A percentile compares a stretch with the other conserved stretches of the same genome.
Evolutionary conservation across 2,329 filamentous ascomycete species (phyloP).

Genomic region (Trichoderma sp.): DNA sequence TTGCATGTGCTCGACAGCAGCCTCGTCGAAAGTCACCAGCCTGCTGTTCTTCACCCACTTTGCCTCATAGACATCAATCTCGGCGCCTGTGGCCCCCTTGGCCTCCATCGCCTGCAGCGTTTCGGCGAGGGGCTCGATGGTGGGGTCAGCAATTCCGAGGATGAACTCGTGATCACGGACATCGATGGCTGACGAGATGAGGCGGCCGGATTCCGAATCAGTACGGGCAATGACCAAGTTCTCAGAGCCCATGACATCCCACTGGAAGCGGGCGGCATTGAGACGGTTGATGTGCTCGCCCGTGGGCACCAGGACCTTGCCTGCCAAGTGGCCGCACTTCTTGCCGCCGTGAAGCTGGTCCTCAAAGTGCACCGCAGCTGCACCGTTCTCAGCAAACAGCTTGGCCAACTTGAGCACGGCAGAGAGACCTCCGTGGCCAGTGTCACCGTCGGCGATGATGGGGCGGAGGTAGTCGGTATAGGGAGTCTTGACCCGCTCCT

Average conservation of each 20-base stretch:
- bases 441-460: conserved; percentile 95
- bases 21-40: conserved; percentile 90
- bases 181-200: conserved; percentile 89
- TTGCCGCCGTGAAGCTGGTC: conserved; percentile 98
- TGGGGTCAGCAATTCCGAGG: conserved; percentile 74
- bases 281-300: conserved; percentile 97
- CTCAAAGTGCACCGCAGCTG: conserved; percentile 95
- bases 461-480: conserved; percentile 92
- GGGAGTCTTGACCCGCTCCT: conserved; percentile 72
- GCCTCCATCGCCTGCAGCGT: conserved; percentile 88
- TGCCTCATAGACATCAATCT: conserved; percentile 85
- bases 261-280: conserved; percentile 89
- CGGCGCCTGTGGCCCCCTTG: conserved; percentile 70
- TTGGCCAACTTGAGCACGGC: conserved; percentile 96
- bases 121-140: conserved; percentile 81
- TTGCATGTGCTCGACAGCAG: conserved; percentile 73
- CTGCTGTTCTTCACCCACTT: conserved; percentile 85
- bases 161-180: conserved; percentile 97
- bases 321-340: conserved; percentile 95
- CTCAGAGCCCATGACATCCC: conserved; percentile 96
- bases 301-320: conserved; percentile 91
- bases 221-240: conserved; percentile 94
- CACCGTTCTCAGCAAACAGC: conserved; percentile 95
- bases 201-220: conserved; percentile 89
- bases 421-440: conserved; percentile 88